Base-by-base conservation (phyloP, 2,329 filamentous ascomycete genomes). In the Clonostachys chloroleuca region DNA sequence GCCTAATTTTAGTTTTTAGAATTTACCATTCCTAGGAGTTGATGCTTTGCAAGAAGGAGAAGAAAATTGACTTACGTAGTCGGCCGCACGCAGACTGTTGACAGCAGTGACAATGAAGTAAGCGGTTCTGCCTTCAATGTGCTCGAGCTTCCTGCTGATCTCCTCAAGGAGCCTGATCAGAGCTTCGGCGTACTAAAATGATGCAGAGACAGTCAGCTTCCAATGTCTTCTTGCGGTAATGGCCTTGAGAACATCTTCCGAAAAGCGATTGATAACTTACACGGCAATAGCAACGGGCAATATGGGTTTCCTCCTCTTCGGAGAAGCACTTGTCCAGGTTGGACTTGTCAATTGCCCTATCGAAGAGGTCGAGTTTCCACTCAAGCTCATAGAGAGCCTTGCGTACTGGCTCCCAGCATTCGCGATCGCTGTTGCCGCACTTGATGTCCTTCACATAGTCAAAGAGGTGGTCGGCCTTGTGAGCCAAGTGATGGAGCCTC, bases 41-140 rank as follows among this genome's bases (percentile, higher is more conserved):
- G 13, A 33, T 30, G 24, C 24, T 10, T 30, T 3, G 24, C 8
- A 17, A 43, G 20, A 33, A 43, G 16, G 16, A 14, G 20, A 24
- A 14, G 20, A 30, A 12, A 12, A 13, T 12, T 30, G 13, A 42
- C 60, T 42, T 47, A 57, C 56, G 46, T 52, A 52, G 51, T 62
- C 61, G 45, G 60, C 57, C 5, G 51, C 51, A 9, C 56, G 57
- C 34, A 62, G 47, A 39, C 58, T 60, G 56, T 61, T 61, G 48
- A 61, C 49, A 39, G 59, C 53, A 7, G 57, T 61, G 16, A 62
- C 47, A 37, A 62, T 47, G 35, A 54, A 57, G 33, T 55, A 54
- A 45, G 59, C 60, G 12, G 56, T 46, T 45, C 60, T 57, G 17
- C 56, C 58, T 37, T 59, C 56, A 6, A 62, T 54, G 34, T 54